Conservation (phyloP, 805 yeast genomes). For the Candida nanaspora region DNA sequence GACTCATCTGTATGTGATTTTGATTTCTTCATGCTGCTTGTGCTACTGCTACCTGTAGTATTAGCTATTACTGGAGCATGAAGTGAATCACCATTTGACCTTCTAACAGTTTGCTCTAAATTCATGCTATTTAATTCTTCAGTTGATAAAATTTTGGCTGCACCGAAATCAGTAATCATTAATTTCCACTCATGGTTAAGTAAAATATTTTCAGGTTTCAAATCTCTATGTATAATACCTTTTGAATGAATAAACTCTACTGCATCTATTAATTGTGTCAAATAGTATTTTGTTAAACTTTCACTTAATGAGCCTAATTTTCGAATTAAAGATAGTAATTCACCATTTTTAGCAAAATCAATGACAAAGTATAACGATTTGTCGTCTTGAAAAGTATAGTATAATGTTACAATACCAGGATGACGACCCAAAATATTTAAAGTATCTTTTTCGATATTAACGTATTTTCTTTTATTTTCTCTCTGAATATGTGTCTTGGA, state of each 20-base stretch:
- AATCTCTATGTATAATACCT: slow-evolving; percentile 89
- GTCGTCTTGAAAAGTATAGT: slow-evolving; percentile 93
- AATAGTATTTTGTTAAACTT: slow-evolving; percentile 68
- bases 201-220: slow-evolving; percentile 90
- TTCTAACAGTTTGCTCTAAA: slow-evolving; percentile 5
- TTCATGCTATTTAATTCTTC: slow-evolving; percentile 23
- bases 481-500: slow-evolving; percentile 89
- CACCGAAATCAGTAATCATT: slow-evolving; percentile 95
- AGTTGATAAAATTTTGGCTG: slow-evolving; percentile 74
- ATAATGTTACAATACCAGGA: slow-evolving; percentile 88
- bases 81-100: background rate
- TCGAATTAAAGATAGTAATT: slow-evolving; percentile 71
- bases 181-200: slow-evolving; percentile 80
- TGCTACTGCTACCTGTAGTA: background rate
- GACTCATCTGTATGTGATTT: slow-evolving; percentile 4
- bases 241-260: slow-evolving; percentile 80
- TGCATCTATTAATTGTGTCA: slow-evolving; percentile 85
- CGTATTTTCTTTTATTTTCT: slow-evolving; percentile 92
- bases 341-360: slow-evolving; percentile 96
- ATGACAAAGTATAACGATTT: slow-evolving; percentile 82
- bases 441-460: slow-evolving; percentile 89
- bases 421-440: slow-evolving; percentile 83
- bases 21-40: background rate
- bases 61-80: slow-evolving; percentile 3
- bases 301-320: slow-evolving; percentile 74